A percentile compares a stretch with the other conserved stretches of the same genome.
Conservation (phyloP, 306 rosid genomes). For the Oemleria cerasiformis region DNA sequence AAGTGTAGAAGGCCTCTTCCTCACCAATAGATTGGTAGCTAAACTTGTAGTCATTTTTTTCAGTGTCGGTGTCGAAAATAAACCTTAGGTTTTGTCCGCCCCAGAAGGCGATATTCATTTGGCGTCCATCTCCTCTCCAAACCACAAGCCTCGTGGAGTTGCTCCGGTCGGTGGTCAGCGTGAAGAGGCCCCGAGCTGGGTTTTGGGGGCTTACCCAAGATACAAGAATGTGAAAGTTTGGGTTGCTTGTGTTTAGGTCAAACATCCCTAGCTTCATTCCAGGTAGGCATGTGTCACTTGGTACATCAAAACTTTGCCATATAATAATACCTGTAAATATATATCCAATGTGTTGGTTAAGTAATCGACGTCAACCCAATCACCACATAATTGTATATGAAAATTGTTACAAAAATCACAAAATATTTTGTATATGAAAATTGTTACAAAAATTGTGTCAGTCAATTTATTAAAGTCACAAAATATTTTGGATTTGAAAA, state of each 20-base stretch:
- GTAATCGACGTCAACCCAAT: not conserved
- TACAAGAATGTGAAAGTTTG: slow-evolving; percentile 5
- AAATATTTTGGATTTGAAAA: no score
- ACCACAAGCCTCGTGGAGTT: not conserved
- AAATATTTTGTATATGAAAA: no score
- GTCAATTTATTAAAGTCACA: not conserved
- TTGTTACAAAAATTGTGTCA: no score
- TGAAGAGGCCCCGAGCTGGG: slow-evolving; percentile 12
- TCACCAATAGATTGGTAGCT: not conserved
- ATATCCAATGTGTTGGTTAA: not conserved
- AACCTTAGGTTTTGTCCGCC: slow-evolving; percentile 4
- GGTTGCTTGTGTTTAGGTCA: not conserved
- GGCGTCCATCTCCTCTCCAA: slow-evolving; percentile 20
- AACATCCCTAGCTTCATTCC: slow-evolving; percentile 24
- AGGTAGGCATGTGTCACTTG: slow-evolving; percentile 16
- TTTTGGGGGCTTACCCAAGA: slow-evolving; percentile 19
- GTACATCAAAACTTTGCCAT: slow-evolving; percentile 22
- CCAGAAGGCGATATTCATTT: slow-evolving; percentile 11
- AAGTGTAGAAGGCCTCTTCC: slow-evolving; percentile 9
- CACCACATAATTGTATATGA: no score
- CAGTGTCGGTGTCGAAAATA: slow-evolving; percentile 8
- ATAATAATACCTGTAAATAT: not conserved
- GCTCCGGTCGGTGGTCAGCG: not conserved
- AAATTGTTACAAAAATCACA: not conserved
- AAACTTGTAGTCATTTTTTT: slow-evolving; percentile 1